These are phyloP conservation scores for Starmerella floricola DNA, from an alignment of 805 yeast genomes.

Conservation along the genomic window DNA sequence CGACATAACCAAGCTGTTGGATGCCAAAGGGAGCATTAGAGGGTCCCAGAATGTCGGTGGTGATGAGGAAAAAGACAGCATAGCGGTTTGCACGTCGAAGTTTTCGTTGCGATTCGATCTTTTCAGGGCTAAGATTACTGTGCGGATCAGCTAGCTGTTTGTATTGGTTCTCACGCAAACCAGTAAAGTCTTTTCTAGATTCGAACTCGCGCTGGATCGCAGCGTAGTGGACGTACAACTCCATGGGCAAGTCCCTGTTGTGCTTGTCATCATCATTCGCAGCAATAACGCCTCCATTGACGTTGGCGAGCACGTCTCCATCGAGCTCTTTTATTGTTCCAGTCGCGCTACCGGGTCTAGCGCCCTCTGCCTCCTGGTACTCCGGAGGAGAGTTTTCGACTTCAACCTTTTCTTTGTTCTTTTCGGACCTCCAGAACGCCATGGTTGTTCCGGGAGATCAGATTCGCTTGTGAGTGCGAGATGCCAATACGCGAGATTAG, in stretches of 20 bases:
- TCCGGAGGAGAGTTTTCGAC: no score
- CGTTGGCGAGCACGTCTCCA: conserved; percentile 11
- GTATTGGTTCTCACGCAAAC: conserved; percentile 13
- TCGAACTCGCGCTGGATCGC: conserved; percentile 21
- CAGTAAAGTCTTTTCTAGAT: conserved; percentile 15
- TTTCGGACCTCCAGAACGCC: no score
- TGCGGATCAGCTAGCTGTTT: conserved; percentile 19
- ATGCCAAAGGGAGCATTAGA: conserved; percentile 38
- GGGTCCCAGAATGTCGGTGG: conserved; percentile 41
- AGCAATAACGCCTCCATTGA: conserved; percentile 13
- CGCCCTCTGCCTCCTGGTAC: no score
- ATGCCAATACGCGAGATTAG: no score
- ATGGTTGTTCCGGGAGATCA: no score
- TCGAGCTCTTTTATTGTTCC: conserved; percentile 12
- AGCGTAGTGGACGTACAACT: conserved; percentile 19
- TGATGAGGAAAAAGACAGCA: conserved; percentile 35
- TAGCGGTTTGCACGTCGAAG: conserved; percentile 17
- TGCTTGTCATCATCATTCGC: conserved; percentile 16
- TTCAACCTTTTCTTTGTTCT: no score
- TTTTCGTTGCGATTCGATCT: conserved; percentile 19
- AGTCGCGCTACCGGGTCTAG: no score
- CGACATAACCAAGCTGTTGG: conserved; percentile 36
- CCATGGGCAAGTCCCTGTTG: conserved; percentile 16
- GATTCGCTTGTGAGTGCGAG: no score
- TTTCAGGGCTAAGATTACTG: conserved; percentile 15